Evolutionary conservation across 169 alveolate genomes (phyloP), one percentile per base, ranked within the genome.

Genomic region (Plasmodium berghei): DNA sequence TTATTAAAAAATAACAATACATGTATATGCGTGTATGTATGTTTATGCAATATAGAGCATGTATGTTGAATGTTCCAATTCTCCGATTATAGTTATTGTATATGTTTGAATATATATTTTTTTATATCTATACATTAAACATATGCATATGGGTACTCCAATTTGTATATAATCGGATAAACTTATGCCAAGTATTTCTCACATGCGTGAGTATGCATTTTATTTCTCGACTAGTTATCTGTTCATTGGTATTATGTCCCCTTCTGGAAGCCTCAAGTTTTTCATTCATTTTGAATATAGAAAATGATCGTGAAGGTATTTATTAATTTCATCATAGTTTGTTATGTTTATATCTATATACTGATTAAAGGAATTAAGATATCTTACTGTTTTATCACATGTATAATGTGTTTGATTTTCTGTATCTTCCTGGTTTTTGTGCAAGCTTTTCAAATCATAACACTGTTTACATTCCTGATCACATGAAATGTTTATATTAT

Each of bases 301-400:
- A 54, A 77, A 67, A 54, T 77, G 64, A 16, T 46, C 49, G 3
- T 16, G 74, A 9, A 77, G 56, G 45, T 77, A 77, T 42, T n/a
- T 49, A 26, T 77, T 77, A 16, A 77, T 77, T 46, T 67, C 52
- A 22, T 64, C 75, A 40, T 48, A 77, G 28, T 63, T 56, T 46
- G 63, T 62, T 59, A 40, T 77, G 46, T 77, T 64, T 63, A 77
- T 77, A 22, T 77, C 89, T n/a, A 77, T 28, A 64, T 49, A 77
- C 24, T 77, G 89, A 64, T 77, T 63, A 58, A 77, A 69, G 1
- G 69, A 22, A 63, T 77, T 77, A 2, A 63, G 48, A 64, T 77
- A 77, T 20, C 89, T 63, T 6, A 46, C 10, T 48, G 74, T 62
- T 63, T 77, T 70, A 16, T 20, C 49, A 52, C 18, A 54, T 2